A percentile compares a stretch with the other conserved stretches of the same genome.
These are phyloP conservation scores for Oryza meyeriana DNA, from an alignment of 176 grass and related monocot species.

Conservation along the genomic window DNA sequence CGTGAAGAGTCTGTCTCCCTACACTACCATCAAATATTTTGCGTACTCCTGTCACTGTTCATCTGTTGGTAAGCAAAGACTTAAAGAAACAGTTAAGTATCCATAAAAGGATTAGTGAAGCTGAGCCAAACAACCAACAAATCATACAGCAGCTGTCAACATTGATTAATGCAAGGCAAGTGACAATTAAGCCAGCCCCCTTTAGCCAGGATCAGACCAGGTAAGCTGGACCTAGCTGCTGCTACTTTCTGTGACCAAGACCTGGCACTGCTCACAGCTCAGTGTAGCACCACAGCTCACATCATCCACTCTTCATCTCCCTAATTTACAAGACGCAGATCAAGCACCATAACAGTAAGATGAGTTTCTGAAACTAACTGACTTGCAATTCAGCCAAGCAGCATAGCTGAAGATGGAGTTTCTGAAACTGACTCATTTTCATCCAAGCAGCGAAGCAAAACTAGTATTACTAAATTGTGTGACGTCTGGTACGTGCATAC, in stretches of 20 bases:
- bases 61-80: conserved; percentile 20
- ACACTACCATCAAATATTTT: conserved; percentile 3
- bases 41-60: conserved; percentile 18
- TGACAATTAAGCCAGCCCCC: conserved; percentile 14
- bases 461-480: not conserved
- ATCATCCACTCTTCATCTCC: not conserved
- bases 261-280: not conserved
- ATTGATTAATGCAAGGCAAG: conserved; percentile 6
- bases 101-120: conserved; percentile 24
- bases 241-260: not conserved
- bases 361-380: not conserved
- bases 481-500: not conserved
- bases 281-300: not conserved
- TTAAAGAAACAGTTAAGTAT: not conserved
- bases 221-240: not conserved
- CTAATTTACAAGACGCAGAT: not conserved
- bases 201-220: not conserved
- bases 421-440: not conserved
- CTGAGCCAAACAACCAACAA: conserved; percentile 20
- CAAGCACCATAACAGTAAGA: not conserved
- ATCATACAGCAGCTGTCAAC: conserved; percentile 2
- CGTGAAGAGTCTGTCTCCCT: conserved; percentile 1
- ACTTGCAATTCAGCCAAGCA: not conserved
- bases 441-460: too few species aligned
- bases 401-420: not conserved